Evolutionary conservation across 2,329 filamentous ascomycete genomes (phyloP).

Genomic region (Cytospora schulzeri): DNA sequence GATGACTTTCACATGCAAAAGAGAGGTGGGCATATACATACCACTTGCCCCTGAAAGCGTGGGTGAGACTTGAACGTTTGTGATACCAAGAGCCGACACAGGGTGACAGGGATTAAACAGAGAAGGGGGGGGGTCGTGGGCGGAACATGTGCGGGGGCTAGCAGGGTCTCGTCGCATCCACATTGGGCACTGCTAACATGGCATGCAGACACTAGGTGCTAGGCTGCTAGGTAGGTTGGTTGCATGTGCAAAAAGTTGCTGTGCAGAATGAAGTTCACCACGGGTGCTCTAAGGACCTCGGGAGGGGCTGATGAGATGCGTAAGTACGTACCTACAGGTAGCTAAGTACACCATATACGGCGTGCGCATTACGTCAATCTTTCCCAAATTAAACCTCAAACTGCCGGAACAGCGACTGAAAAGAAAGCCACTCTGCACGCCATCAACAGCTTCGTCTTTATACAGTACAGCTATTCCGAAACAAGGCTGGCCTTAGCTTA

Average conservation of each 20-base stretch:
- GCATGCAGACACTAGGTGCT: no score
- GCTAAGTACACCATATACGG: neutral
- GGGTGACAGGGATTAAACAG: neutral
- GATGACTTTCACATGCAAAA: neutral
- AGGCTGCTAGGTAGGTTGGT: neutral
- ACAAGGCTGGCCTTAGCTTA: constrained; percentile 14
- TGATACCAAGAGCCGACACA: no score
- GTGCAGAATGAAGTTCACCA: neutral
- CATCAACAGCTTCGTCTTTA: neutral
- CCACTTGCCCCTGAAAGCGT: neutral
- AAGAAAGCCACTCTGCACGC: neutral
- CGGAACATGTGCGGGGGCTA: no score
- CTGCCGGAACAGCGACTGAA: neutral
- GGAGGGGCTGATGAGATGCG: neutral
- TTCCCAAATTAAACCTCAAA: constrained; percentile 10
- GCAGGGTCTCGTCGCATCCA: neutral
- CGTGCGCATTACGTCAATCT: constrained; percentile 21
- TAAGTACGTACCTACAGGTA: neutral
- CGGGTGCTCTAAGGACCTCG: neutral
- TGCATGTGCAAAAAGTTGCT: no score
- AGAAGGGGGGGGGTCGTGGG: neutral
- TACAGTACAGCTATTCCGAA: constrained; percentile 2
- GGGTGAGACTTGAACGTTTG: neutral
- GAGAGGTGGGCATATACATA: neutral
- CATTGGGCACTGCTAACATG: no score